Evolutionary conservation across 2,329 filamentous ascomycete species (phyloP).

Genomic region (Fonsecaea pedrosoi): DNA sequence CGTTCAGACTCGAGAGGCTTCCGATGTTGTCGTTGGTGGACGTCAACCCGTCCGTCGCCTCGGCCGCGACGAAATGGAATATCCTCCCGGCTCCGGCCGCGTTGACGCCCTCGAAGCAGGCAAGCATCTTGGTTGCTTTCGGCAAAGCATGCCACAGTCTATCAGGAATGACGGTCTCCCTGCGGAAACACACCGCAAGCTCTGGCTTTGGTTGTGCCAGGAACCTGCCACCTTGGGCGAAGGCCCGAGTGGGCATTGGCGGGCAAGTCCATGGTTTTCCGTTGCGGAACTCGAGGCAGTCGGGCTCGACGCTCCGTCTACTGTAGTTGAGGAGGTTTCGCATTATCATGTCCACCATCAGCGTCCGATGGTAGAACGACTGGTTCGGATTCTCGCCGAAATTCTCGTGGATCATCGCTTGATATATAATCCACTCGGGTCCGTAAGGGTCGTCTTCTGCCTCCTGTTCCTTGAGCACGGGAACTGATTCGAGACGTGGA

Average conservation of each 20-base stretch:
- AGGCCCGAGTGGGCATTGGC: constrained; percentile 2
- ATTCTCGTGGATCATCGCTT: not conserved
- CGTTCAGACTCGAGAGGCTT: not conserved
- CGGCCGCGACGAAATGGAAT: constrained; percentile 1
- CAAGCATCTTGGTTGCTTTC: not conserved
- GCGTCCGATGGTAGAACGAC: not conserved
- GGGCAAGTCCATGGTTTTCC: constrained; percentile 1
- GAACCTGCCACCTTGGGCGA: not conserved
- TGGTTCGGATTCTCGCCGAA: not conserved
- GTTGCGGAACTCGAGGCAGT: not conserved
- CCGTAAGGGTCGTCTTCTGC: not conserved
- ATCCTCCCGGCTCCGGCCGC: not conserved
- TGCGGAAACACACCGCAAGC: constrained; percentile 5
- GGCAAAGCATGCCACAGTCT: not conserved
- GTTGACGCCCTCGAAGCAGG: not conserved
- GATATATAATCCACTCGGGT: not conserved
- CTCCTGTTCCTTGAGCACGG: not conserved
- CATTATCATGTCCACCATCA: not conserved
- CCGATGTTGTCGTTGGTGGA: not conserved
- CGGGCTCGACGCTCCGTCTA: not conserved
- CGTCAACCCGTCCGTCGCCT: not conserved
- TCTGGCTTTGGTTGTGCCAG: constrained; percentile 5
- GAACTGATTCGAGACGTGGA: not conserved
- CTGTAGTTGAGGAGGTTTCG: constrained; percentile 8
- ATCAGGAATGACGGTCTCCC: not conserved